Evolutionary conservation across 495 filamentous ascomycete species (phyloP), one percentile per base, ranked within the genome.

Genomic region (Stereocaulon alpinum): DNA sequence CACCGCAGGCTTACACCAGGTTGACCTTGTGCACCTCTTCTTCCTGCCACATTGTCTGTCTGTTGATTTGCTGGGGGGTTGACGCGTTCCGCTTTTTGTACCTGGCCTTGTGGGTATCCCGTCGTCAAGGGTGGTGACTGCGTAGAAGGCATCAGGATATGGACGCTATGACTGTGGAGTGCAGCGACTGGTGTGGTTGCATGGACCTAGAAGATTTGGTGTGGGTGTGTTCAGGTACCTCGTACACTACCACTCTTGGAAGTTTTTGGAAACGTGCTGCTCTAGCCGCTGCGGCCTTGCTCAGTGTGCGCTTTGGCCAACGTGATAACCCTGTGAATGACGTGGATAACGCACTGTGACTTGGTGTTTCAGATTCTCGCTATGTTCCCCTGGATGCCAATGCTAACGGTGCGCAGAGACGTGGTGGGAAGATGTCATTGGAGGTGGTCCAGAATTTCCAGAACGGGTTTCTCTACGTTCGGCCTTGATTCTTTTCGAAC

Each of bases 271-370:
- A 18, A 55, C 27, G 52, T 55, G 52, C 24, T 18, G 43, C 52
- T 27, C 52, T 30, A 55, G 52, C 52, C 52, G 52, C 52, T 55
- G 52, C 30, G 41, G 34, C 20, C 24, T 18, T n/a, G n/a, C 40
- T 43, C 37, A 22, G 17, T 52, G 24, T 22, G 34, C 49, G 49
- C 49, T 52, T 52, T 17, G 49, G 49, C 49, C 49, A 52, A 52
- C 34, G 17, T 37, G 17, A 37, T 29, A n/a, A 12, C 30, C 49
- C 29, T 12, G 27, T 52, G 49, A 52, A 37, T 32, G 15, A 52
- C 30, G 49, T 34, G 30, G 30, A 34, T 52, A 29, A 12, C 4
- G 30, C 49, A 29, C 49, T 52, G 34, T 52, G 9, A 11, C 3
- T 4, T 34, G 30, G 24, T 32, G n/a, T 11, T 52, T 52, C 29